phyloP scores from a whole-genome alignment of 148 eudicot genomes.

The Chenopodium suecicum region DNA sequence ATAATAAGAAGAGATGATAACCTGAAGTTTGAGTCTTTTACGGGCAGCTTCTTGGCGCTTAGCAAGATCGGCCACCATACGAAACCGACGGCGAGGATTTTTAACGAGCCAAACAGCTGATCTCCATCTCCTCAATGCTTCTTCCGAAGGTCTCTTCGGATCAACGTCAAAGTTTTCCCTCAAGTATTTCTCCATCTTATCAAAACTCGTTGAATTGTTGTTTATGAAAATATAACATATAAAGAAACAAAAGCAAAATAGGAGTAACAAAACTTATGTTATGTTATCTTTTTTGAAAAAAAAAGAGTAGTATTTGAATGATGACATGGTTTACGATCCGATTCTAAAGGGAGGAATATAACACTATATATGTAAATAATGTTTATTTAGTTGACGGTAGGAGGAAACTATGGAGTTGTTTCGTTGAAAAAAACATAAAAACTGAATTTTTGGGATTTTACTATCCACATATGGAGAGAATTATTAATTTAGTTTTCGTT shows the following conservation, averaged over 20 bases:
- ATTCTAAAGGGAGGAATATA: background rate
- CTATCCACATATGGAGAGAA: background rate
- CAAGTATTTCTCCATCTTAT: conserved; percentile 64
- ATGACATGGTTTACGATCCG: background rate
- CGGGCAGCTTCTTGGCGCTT: conserved; percentile 67
- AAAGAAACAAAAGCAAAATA: background rate
- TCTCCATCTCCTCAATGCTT: conserved; percentile 68
- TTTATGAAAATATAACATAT: background rate
- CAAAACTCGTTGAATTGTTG: background rate
- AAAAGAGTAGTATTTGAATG: background rate
- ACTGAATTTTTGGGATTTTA: no score
- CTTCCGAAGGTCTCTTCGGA: conserved; percentile 64
- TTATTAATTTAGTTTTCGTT: no score
- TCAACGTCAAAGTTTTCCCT: conserved; percentile 65
- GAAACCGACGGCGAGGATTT: conserved; percentile 83
- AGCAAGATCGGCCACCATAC: conserved; percentile 87
- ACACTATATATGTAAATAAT: no score
- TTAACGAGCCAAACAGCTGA: conserved; percentile 72
- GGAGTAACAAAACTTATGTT: background rate
- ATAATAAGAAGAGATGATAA: conserved; percentile 5
- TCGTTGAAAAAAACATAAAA: background rate
- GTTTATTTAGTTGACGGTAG: background rate
- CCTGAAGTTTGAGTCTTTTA: conserved; percentile 64
- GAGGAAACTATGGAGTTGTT: background rate
- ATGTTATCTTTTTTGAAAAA: no score